Percentiles rank a stretch among this genome's conserved stretches.
Conservation (phyloP, 306 rosid genomes). For the Cicer chorassanicum region DNA sequence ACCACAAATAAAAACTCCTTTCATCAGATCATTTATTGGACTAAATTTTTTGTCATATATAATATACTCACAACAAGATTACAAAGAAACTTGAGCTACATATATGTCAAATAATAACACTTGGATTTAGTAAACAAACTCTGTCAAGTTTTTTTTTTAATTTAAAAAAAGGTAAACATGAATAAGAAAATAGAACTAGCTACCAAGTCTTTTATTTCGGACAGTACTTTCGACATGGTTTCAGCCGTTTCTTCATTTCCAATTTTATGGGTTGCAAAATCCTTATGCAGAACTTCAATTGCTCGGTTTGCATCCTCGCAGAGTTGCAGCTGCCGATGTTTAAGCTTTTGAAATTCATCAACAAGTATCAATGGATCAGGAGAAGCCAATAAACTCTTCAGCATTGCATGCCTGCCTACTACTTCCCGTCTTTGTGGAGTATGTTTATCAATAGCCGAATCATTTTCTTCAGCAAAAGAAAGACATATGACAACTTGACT, state of each 20-base stretch:
- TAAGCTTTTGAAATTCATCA: conserved; percentile 77
- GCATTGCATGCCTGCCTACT: conserved; percentile 62
- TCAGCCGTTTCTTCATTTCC: conserved; percentile 88
- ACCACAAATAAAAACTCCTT: conserved; percentile 14
- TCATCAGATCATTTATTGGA: neutral
- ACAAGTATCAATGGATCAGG: conserved; percentile 86
- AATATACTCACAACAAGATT: conserved; percentile 15
- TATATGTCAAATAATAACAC: conserved; percentile 1
- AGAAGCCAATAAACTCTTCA: conserved; percentile 71
- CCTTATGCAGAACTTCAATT: conserved; percentile 86
- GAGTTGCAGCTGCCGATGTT: conserved; percentile 84
- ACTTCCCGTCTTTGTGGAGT: conserved; percentile 57
- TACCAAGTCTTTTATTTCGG: conserved; percentile 82
- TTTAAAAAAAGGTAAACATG: too few relatives aligned
- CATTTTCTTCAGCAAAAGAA: conserved; percentile 69
- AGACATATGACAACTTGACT: conserved; percentile 81
- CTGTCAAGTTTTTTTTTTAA: neutral
- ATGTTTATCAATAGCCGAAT: conserved; percentile 46
- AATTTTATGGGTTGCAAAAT: conserved; percentile 71
- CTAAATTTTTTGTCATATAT: neutral
- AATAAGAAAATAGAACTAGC: conserved; percentile 46
- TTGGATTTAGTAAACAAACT: conserved; percentile 7
- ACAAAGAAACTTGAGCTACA: neutral
- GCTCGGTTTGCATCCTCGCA: conserved; percentile 93
- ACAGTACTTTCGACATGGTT: conserved; percentile 74